phyloP scores from a whole-genome alignment of 148 eudicot species.

The Silene conica region DNA sequence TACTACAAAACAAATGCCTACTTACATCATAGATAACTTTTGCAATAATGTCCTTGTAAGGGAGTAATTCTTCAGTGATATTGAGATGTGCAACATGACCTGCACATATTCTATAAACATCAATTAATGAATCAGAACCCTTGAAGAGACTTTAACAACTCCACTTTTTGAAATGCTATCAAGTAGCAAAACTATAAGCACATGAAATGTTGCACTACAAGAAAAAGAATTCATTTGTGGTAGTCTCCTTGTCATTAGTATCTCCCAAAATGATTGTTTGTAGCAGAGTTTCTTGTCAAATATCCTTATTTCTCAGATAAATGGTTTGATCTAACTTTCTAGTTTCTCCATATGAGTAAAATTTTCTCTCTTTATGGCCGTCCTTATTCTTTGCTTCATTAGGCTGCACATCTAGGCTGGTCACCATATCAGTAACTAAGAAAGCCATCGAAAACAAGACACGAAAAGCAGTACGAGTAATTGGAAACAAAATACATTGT shows the following conservation, averaged over 20 bases:
- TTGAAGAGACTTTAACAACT: background rate
- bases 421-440: background rate
- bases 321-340: background rate
- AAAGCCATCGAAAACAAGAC: background rate
- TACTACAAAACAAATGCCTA: slow-evolving; percentile 14
- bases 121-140: slow-evolving; percentile 23
- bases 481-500: slow-evolving; percentile 3
- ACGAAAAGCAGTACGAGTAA: background rate
- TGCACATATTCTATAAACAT: slow-evolving; percentile 37
- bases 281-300: background rate
- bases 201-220: background rate
- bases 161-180: background rate
- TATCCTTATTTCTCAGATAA: slow-evolving; percentile 1
- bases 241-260: background rate
- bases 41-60: slow-evolving; percentile 81
- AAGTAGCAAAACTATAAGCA: background rate
- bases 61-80: slow-evolving; percentile 77
- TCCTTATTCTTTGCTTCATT: background rate
- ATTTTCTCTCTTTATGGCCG: background rate
- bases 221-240: background rate
- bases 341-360: background rate
- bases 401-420: background rate
- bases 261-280: background rate
- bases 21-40: slow-evolving; percentile 96
- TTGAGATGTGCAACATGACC: slow-evolving; percentile 98